A percentile compares a stretch with the other conserved stretches of the same genome.
Evolutionary conservation across 192 early-diverging fungal species (phyloP).

Genomic region (Podila epicladia): DNA sequence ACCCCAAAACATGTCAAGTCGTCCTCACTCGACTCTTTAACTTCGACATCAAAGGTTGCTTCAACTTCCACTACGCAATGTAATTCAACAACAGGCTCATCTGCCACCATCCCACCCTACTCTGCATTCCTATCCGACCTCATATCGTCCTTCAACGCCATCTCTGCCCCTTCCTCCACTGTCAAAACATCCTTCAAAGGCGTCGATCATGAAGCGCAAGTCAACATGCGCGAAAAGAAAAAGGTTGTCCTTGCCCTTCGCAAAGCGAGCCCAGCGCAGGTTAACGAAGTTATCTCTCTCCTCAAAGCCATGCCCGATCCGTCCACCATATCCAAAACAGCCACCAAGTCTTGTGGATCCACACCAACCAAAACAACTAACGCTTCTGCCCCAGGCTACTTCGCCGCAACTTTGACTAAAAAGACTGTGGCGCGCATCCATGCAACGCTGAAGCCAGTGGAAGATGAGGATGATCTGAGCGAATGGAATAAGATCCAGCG

Average conservation of each 20-base stretch:
- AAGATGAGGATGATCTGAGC: slow-evolving; percentile 10
- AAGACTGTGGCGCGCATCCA: not conserved
- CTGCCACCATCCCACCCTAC: not conserved
- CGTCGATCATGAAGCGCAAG: slow-evolving; percentile 21
- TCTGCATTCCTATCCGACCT: slow-evolving; percentile 24
- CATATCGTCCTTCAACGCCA: slow-evolving; percentile 26
- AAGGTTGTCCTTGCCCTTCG: slow-evolving; percentile 41
- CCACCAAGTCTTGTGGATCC: not conserved
- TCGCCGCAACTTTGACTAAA: not conserved
- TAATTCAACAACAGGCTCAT: not conserved
- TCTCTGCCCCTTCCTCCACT: slow-evolving; percentile 14
- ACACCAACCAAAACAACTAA: not conserved
- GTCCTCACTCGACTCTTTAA: not conserved
- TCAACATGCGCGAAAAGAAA: slow-evolving; percentile 25
- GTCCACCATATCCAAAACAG: not conserved
- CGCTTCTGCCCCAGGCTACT: not conserved
- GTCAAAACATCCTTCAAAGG: slow-evolving; percentile 32
- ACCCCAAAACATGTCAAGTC: not conserved
- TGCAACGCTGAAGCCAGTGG: slow-evolving; percentile 5
- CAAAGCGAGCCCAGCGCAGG: slow-evolving; percentile 21
- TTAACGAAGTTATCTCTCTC: slow-evolving; percentile 33
- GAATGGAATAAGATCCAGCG: slow-evolving; percentile 43
- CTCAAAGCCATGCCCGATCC: slow-evolving; percentile 51
- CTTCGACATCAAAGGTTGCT: not conserved
- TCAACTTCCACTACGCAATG: not conserved